phyloP scores from a whole-genome alignment of 441 rosid species.

The Populus hybrid region DNA sequence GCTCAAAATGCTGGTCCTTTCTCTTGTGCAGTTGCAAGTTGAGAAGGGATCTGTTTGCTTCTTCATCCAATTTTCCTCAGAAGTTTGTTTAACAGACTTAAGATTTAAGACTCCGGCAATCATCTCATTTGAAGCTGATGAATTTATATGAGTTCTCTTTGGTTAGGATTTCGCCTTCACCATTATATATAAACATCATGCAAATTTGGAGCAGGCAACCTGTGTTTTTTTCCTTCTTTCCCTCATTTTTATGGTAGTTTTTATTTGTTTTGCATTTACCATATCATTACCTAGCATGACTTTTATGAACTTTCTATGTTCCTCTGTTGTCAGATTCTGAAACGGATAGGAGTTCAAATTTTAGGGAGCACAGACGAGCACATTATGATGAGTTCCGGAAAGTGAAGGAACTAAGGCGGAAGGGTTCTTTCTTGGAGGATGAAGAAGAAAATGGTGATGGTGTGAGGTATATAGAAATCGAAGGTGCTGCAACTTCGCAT shows the following conservation, averaged over 20 bases:
- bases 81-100: not conserved
- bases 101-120: not conserved
- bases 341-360: slow-evolving; percentile 42
- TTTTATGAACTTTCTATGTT: slow-evolving; percentile 4
- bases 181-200: not conserved
- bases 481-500: slow-evolving; percentile 23
- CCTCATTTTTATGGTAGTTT: not conserved
- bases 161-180: not conserved
- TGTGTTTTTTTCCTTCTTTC: not conserved
- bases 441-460: slow-evolving; percentile 41
- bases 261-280: not conserved
- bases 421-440: slow-evolving; percentile 62
- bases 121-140: not conserved
- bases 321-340: slow-evolving; percentile 39
- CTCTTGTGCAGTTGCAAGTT: not conserved
- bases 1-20: not conserved
- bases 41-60: slow-evolving; percentile 3
- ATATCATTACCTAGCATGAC: not conserved
- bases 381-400: slow-evolving; percentile 89
- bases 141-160: not conserved
- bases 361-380: slow-evolving; percentile 74
- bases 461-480: slow-evolving; percentile 42
- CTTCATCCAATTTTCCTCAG: not conserved
- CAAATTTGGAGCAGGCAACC: too few relatives aligned
- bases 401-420: slow-evolving; percentile 70